phyloP scores from a whole-genome alignment of 129 eudicot genomes.

The Flaveria trinervia region DNA sequence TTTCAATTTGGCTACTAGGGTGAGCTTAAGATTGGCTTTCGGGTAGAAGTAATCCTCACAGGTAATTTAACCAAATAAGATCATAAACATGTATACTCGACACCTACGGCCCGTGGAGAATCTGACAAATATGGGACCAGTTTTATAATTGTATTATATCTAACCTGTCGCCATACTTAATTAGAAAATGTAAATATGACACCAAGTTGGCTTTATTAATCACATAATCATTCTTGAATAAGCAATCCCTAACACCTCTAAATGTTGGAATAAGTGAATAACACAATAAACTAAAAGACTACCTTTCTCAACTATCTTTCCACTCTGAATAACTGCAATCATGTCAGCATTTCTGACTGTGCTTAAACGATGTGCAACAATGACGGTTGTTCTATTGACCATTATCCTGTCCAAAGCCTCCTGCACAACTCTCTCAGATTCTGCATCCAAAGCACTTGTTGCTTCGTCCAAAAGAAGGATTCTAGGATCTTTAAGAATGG shows the following conservation, averaged over 20 bases:
- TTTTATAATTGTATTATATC: too few species aligned
- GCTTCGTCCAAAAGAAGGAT: slow-evolving; percentile 85
- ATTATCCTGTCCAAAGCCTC: slow-evolving; percentile 66
- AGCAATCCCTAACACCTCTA: too few species aligned
- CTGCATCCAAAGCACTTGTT: slow-evolving; percentile 79
- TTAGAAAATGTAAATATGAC: too few species aligned
- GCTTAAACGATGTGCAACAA: slow-evolving; percentile 68
- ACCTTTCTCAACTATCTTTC: slow-evolving; percentile 78
- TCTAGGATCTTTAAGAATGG: slow-evolving; percentile 66
- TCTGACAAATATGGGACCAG: too few species aligned
- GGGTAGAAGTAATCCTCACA: not conserved
- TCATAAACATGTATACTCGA: not conserved
- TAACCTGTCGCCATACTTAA: too few species aligned
- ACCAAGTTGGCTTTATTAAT: too few species aligned
- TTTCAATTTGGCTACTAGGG: not conserved
- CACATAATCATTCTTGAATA: too few species aligned
- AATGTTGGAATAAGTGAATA: too few species aligned
- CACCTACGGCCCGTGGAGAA: too few species aligned
- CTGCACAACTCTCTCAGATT: slow-evolving; percentile 74
- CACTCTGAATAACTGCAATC: slow-evolving; percentile 65
- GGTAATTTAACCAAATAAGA: not conserved
- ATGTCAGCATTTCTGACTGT: slow-evolving; percentile 62
- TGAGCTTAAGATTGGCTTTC: not conserved
- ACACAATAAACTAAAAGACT: not conserved
- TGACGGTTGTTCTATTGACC: slow-evolving; percentile 58